Base-by-base conservation (phyloP, 164 flowering plant species). In the Berberis thunbergii region DNA sequence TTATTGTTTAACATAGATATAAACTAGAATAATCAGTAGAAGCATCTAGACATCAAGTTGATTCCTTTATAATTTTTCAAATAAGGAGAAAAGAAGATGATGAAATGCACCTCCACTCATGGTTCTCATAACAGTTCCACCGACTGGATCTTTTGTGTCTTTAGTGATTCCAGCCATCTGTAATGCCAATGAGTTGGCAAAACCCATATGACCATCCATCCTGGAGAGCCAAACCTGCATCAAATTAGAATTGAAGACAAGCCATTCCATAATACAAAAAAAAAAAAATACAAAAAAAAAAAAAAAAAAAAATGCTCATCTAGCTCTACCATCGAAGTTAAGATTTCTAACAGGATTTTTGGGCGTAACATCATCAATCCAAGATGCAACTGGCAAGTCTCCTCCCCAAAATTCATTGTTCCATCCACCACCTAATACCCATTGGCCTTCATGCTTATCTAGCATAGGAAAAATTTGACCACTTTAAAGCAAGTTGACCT, bases 401-500 rank as follows among this genome's bases (percentile, higher is more conserved):
- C 96, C 96, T 40, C 96, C 98, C 98, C 97, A 90, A 1, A 84
- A 78, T 55, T 87, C 92, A 79, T 93, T 87, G 77, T 87, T 93
- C 98, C 98, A 93, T 65, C 98, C 96, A 74, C 97, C 96, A 69
- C 98, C 98, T 80, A 90, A 76, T 58, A 93, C 61, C 98, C 98
- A 93, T 48, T 76, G 68, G 64, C 89, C 95, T 60, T 74, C 65
- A 62, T 74, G 70, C 72, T 74, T 64, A 71, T 70, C 98, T 92
- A 69, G 59, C 57, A 59, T 60, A 49, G 56, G 43, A 13, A 48
- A 9, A 38, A n/a, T 96, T 74, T 12, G 57, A 56, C 39, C 8
- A 54, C 13, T 12, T 55, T 7, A 60, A 56, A 44, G 10, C 3
- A 45, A 52, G 13, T 12, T 10, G 13, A 52, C 10, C 13, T 1